Percentiles rank a stretch among this genome's conserved stretches.
Conservation (phyloP, 768 basidiomycete species). For the Psilocybe cyanescens region DNA sequence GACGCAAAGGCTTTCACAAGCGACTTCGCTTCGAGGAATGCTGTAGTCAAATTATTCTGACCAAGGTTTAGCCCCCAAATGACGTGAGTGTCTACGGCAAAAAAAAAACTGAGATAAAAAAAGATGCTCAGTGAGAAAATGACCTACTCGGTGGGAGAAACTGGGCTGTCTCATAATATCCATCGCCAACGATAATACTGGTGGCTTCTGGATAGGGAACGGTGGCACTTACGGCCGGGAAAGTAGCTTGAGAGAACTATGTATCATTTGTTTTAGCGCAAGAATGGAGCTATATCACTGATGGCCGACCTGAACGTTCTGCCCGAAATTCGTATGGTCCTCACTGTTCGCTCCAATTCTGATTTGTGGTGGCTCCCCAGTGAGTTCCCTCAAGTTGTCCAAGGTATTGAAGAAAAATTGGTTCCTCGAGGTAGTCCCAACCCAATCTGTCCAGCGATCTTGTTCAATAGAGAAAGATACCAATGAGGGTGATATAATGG, state of each 20-base stretch:
- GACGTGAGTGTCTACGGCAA: constrained; percentile 54
- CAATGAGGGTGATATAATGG: constrained; percentile 37
- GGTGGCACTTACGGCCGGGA: constrained; percentile 49
- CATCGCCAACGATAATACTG: constrained; percentile 60
- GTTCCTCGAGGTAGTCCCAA: constrained; percentile 54
- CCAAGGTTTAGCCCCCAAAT: constrained; percentile 75
- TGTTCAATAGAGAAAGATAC: constrained; percentile 73
- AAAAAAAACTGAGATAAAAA: not conserved
- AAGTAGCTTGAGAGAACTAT: constrained; percentile 50
- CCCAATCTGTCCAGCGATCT: constrained; percentile 74
- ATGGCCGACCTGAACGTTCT: constrained; percentile 44
- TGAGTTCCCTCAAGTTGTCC: constrained; percentile 54
- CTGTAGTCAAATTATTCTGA: constrained; percentile 50
- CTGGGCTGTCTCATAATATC: constrained; percentile 54
- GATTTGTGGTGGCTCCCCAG: constrained; percentile 57
- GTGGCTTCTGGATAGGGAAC: constrained; percentile 72
- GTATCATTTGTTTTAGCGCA: not conserved
- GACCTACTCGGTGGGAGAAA: constrained; percentile 52
- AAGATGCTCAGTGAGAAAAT: constrained; percentile 1
- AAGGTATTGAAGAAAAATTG: constrained; percentile 64
- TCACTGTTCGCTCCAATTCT: constrained; percentile 62
- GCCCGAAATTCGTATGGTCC: constrained; percentile 62
- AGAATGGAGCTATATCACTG: not conserved
- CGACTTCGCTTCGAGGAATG: constrained; percentile 49
- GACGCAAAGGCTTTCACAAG: constrained; percentile 54